Evolutionary conservation across 768 basidiomycete species (phyloP), one percentile per base, ranked within the genome.

Genomic region (Basidioascus undulatus): DNA sequence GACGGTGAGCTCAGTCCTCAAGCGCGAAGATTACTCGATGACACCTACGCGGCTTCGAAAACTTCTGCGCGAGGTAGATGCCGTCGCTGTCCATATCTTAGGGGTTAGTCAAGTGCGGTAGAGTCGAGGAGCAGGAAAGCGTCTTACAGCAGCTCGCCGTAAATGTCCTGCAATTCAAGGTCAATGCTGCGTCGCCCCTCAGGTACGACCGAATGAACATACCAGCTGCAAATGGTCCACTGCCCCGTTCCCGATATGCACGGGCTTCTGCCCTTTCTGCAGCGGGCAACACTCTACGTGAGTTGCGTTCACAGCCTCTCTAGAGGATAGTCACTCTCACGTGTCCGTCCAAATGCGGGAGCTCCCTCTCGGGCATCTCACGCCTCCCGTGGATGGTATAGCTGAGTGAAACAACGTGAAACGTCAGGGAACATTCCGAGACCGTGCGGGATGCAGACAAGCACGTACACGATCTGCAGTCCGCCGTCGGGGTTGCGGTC

Each of bases 51-150:
- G 60, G 60, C 38, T 59, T 61, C 32, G 51, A 49, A 44, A 59
- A 61, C 70, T 94, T 94, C 59, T 94, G 86, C 5, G 82, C 76
- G 18, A 94, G 70, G 56, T 96, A 94, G 47, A 96, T 81, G 70
- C 78, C 84, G 62, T 92, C 86, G 78, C 89, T 76, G 37, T 78
- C 79, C 50, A n/a, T n/a, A n/a, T n/a, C n/a, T n/a, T n/a, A n/a
- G 25, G 11, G 20, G 15, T 20, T 28, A 41, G 21, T n/a, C 18
- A 6, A 13, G 31, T 24, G 5, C 16, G 7, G 3, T 37, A 20
- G 23, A 34, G 10, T 10, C 2, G 16, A 6, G 10, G 3, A 9
- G 35, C 10, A 15, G 2, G 36, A 39, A 16, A 4, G 18, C 3
- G 4, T 19, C 69, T 49, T 55, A 80, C 80, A 86, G 57, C 61